Evolutionary conservation across 352 stramenopile species (phyloP).

Genomic region (Globisporangium heterothallicum): DNA sequence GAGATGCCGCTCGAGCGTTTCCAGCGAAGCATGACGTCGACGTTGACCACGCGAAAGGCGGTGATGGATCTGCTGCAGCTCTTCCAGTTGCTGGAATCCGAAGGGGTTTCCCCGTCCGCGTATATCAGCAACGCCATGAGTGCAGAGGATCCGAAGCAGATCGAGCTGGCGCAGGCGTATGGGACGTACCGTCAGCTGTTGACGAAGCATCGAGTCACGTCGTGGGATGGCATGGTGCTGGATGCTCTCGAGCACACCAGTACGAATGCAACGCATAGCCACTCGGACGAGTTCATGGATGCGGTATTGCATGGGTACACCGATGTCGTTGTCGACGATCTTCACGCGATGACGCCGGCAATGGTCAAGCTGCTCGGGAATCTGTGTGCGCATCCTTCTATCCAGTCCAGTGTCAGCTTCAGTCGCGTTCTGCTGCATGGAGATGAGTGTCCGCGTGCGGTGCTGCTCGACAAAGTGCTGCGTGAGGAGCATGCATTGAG

Average conservation of each 20-base stretch:
- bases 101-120: slow-evolving; percentile 38
- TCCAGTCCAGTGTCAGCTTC: slow-evolving; percentile 54
- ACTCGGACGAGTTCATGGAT: slow-evolving; percentile 25
- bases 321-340: slow-evolving; percentile 65
- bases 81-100: slow-evolving; percentile 61
- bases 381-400: slow-evolving; percentile 27
- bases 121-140: slow-evolving; percentile 27
- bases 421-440: slow-evolving; percentile 32
- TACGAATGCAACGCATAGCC: slow-evolving; percentile 14
- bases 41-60: slow-evolving; percentile 45
- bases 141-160: slow-evolving; percentile 11
- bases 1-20: slow-evolving; percentile 34
- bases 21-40: slow-evolving; percentile 32
- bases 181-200: slow-evolving; percentile 45
- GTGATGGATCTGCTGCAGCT: slow-evolving; percentile 59
- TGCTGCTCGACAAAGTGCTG: slow-evolving; percentile 34
- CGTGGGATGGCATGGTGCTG: slow-evolving; percentile 64
- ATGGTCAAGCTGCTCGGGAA: slow-evolving; percentile 48
- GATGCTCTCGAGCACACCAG: slow-evolving; percentile 28
- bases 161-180: slow-evolving; percentile 49
- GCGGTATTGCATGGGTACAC: slow-evolving; percentile 38
- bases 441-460: slow-evolving; percentile 24
- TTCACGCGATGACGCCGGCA: slow-evolving; percentile 60
- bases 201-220: slow-evolving; percentile 42
- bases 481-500: background rate